Evolutionary conservation across 371 early-diverging fungal genomes (phyloP).

Genomic region (Apophysomyces sp.): DNA sequence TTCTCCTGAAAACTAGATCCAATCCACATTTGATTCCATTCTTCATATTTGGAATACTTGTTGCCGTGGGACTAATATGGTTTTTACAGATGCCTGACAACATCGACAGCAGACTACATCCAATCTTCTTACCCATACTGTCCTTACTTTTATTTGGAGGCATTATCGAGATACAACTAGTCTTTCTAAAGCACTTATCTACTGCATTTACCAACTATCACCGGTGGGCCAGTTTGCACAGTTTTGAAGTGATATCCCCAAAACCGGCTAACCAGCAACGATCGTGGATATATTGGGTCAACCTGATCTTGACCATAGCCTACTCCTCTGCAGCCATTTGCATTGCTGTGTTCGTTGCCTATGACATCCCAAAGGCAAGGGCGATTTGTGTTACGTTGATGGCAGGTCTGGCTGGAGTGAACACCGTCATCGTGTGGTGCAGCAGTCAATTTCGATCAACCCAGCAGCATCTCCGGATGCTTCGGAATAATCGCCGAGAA

Average conservation of each 20-base stretch:
- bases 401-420: constrained; percentile 2
- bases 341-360: constrained; percentile 3
- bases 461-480: constrained; percentile 2
- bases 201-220: constrained; percentile 15
- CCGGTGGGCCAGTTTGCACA: constrained; percentile 20
- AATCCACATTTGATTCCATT: constrained; percentile 31
- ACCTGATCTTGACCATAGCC: constrained; percentile 5
- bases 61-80: constrained; percentile 9
- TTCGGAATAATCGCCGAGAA: constrained; percentile 14
- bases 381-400: constrained; percentile 14
- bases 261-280: neutral
- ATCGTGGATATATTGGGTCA: constrained; percentile 10
- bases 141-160: constrained; percentile 28
- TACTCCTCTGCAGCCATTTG: neutral
- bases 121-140: constrained; percentile 20
- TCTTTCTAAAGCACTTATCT: constrained; percentile 19
- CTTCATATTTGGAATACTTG: constrained; percentile 9
- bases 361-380: constrained; percentile 7
- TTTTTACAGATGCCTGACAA: constrained; percentile 7
- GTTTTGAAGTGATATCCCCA: neutral
- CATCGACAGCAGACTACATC: constrained; percentile 18
- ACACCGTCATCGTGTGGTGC: constrained; percentile 9
- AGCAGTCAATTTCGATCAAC: constrained; percentile 11
- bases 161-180: constrained; percentile 22
- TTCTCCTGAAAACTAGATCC: constrained; percentile 18